Percentiles rank a stretch among this genome's conserved stretches.
These are phyloP conservation scores for Barnettozyma siamensis DNA, from an alignment of 805 yeast species.

Conservation along the genomic window DNA sequence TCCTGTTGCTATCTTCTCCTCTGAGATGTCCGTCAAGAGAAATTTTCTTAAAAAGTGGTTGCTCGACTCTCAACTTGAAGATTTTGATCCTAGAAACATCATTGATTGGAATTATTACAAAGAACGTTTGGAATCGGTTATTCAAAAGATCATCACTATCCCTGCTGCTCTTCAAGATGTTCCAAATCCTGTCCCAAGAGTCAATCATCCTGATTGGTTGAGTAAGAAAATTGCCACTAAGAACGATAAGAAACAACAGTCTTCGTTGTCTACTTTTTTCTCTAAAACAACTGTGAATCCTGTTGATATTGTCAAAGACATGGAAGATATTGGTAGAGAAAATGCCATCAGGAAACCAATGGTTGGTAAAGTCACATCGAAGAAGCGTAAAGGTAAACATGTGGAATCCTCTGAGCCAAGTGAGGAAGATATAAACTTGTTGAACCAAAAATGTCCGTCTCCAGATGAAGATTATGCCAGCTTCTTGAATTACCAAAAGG, in stretches of 20 bases:
- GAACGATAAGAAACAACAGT: slow-evolving; percentile 69
- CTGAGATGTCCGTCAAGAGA: slow-evolving; percentile 66
- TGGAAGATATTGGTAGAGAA: slow-evolving; percentile 62
- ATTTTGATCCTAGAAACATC: slow-evolving; percentile 82
- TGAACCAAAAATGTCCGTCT: slow-evolving; percentile 55
- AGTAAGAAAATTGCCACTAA: slow-evolving; percentile 51
- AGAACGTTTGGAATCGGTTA: slow-evolving; percentile 86
- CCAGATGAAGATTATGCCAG: slow-evolving; percentile 61
- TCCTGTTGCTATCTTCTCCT: slow-evolving; percentile 92
- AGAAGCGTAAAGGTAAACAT: slow-evolving; percentile 29
- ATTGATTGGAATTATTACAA: slow-evolving; percentile 92
- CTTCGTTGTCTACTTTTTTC: slow-evolving; percentile 56
- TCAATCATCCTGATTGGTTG: slow-evolving; percentile 93
- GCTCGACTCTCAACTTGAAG: slow-evolving; percentile 64
- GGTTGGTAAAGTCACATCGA: slow-evolving; percentile 33
- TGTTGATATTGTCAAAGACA: slow-evolving; percentile 47
- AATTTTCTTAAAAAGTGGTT: slow-evolving; percentile 83
- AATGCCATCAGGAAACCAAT: slow-evolving; percentile 21
- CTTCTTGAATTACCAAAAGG: slow-evolving; percentile 70
- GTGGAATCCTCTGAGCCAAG: slow-evolving; percentile 29
- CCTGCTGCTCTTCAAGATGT: slow-evolving; percentile 95
- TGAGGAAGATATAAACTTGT: slow-evolving; percentile 45
- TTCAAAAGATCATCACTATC: slow-evolving; percentile 90
- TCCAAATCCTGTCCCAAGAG: slow-evolving; percentile 89
- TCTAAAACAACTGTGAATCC: slow-evolving; percentile 37